phyloP scores from a whole-genome alignment of 106 monocot species.

The Xerophyta viscosa region DNA sequence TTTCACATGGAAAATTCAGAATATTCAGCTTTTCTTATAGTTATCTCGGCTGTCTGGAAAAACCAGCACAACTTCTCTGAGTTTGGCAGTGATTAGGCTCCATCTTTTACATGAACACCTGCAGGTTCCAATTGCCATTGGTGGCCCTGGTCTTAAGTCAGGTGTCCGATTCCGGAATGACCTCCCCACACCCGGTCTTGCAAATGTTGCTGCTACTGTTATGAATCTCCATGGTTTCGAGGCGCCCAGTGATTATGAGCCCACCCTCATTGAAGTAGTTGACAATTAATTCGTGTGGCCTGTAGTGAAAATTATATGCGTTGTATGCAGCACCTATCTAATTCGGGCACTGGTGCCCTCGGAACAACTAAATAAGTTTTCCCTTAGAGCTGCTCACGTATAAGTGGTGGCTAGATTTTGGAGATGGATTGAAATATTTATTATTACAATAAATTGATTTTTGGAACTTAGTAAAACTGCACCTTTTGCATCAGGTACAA shows the following conservation, averaged over 20 bases:
- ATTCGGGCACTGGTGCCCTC: too few relatives aligned
- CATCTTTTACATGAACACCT: slow-evolving; percentile 3
- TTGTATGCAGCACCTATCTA: too few relatives aligned
- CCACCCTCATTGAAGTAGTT: slow-evolving; percentile 88
- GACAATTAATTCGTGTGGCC: slow-evolving; percentile 33
- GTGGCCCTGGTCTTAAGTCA: slow-evolving; percentile 70
- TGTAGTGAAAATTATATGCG: neutral
- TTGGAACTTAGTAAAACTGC: too few relatives aligned
- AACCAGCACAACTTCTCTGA: too few relatives aligned
- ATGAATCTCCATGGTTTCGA: slow-evolving; percentile 92
- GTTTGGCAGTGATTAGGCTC: neutral
- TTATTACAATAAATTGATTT: too few relatives aligned
- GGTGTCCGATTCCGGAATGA: slow-evolving; percentile 71
- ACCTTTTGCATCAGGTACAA: too few relatives aligned
- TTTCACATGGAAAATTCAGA: neutral
- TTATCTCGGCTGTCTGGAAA: neutral
- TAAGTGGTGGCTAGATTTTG: too few relatives aligned
- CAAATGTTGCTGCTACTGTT: slow-evolving; percentile 92
- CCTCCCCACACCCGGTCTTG: slow-evolving; percentile 62
- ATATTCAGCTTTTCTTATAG: neutral
- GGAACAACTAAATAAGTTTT: neutral
- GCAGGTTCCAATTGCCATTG: slow-evolving; percentile 96
- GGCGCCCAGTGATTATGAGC: slow-evolving; percentile 82
- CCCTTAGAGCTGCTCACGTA: neutral
- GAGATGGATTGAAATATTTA: too few relatives aligned